Evolutionary conservation across 306 rosid species (phyloP), one percentile per base, ranked within the genome.

Genomic region (Cucurbita ficifolia): DNA sequence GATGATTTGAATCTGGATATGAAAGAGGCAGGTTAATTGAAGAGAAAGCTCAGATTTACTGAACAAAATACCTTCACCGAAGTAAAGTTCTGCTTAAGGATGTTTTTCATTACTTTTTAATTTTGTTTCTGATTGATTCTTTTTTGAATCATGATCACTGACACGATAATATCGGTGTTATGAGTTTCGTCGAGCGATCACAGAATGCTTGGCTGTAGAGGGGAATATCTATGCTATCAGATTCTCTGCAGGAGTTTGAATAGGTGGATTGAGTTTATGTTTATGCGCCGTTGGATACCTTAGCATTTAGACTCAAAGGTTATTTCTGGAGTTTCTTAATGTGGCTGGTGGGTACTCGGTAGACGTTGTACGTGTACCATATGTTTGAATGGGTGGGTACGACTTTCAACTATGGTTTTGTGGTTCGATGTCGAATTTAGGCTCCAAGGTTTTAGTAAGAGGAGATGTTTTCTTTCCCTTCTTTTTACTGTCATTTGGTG

Each of bases 121-220:
- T 24, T 49, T 49, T 16, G 13, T 70, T 70, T 49, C 45, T 49
- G 74, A 24, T 70, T 70, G 4, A 16, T 49, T 24, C 39, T n/a
- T 61, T 49, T 49, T 17, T 70, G 39, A 40, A 50, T 50, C 74
- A 68, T 33, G 74, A 70, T 70, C 74, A 33, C 74, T 70, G 45
- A 36, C 22, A 16, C 24, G 9, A 10, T n/a, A 39, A 17, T 69
- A 38, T 50, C 16, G 4, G 74, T 24, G 43, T 70, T 50, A 36
- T 14, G 45, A 70, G 17, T 33, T 49, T 35, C 46, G 59, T 29
- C 33, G 21, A 61, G 74, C 33, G 59, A 70, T 50, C 59, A 33
- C 22, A 29, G 45, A 48, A 49, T 49, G 6, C 46, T 33, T 70
- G 72, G 58, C 46, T 33, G 59, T 70, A 14, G 74, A 70, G 18